Conservation (phyloP, 768 basidiomycete species). For the Termitomyces sp. region DNA sequence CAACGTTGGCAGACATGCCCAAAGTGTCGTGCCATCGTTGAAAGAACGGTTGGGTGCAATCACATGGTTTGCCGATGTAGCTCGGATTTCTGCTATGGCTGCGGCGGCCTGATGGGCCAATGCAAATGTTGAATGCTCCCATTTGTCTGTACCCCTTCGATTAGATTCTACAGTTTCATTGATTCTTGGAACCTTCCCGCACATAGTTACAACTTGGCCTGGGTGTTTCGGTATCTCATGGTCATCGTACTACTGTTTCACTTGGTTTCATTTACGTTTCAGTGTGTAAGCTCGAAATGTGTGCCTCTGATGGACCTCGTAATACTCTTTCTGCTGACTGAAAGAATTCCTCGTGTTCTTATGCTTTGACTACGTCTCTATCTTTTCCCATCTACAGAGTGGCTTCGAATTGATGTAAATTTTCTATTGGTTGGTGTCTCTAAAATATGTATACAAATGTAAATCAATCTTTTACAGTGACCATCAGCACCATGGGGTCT, state of each 20-base stretch:
- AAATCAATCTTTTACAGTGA: background rate
- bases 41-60: constrained; percentile 51
- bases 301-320: background rate
- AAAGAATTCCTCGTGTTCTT: background rate
- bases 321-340: background rate
- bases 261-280: background rate
- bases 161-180: background rate
- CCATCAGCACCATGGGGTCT: constrained; percentile 1
- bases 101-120: constrained; percentile 29
- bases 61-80: constrained; percentile 62
- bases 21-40: constrained; percentile 47
- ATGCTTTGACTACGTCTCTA: background rate
- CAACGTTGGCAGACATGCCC: constrained; percentile 62
- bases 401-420: too few relatives aligned
- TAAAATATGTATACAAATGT: background rate
- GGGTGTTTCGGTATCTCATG: background rate
- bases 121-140: constrained; percentile 42
- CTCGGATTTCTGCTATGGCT: constrained; percentile 60
- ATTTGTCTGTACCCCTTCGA: background rate
- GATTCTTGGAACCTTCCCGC: background rate
- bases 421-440: background rate
- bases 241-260: background rate
- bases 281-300: background rate
- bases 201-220: background rate
- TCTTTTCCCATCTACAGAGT: background rate